These are phyloP conservation scores for Singerocomus inundabilis DNA, from an alignment of 1,284 basidiomycete species.

Conservation along the genomic window DNA sequence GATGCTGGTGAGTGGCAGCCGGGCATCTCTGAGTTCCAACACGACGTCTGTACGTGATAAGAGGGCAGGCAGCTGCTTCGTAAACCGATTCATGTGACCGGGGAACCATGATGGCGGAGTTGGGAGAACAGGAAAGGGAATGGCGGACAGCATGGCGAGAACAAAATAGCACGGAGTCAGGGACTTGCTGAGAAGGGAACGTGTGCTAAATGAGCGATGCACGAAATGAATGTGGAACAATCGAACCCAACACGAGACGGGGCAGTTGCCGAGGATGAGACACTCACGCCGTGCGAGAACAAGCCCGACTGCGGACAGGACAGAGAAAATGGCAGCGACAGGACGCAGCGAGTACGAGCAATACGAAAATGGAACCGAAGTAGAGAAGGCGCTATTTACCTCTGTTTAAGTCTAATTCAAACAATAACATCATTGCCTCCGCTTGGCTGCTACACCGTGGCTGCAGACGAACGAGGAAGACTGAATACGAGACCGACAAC, in stretches of 20 bases:
- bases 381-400: slow-evolving; percentile 17
- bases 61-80: slow-evolving; percentile 72
- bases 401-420: slow-evolving; percentile 27
- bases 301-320: background rate
- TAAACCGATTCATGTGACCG: slow-evolving; percentile 94
- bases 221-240: slow-evolving; percentile 8
- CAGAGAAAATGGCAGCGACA: background rate
- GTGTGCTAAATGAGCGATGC: slow-evolving; percentile 7
- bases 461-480: too few species aligned
- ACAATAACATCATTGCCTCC: slow-evolving; percentile 15
- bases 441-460: slow-evolving; percentile 3
- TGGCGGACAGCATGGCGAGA: slow-evolving; percentile 40
- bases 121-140: slow-evolving; percentile 59
- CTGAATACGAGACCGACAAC: too few species aligned
- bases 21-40: slow-evolving; percentile 91
- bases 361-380: slow-evolving; percentile 6
- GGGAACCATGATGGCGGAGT: slow-evolving; percentile 93
- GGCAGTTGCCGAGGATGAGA: background rate
- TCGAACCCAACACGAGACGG: slow-evolving; percentile 1
- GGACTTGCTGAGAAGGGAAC: slow-evolving; percentile 17
- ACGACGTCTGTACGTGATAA: slow-evolving; percentile 86
- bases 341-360: too few species aligned
- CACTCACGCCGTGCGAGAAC: too few species aligned
- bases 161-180: slow-evolving; percentile 6
- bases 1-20: slow-evolving; percentile 91